Base-by-base conservation (phyloP, 768 basidiomycete species). In the Phaeotremella skinneri region DNA sequence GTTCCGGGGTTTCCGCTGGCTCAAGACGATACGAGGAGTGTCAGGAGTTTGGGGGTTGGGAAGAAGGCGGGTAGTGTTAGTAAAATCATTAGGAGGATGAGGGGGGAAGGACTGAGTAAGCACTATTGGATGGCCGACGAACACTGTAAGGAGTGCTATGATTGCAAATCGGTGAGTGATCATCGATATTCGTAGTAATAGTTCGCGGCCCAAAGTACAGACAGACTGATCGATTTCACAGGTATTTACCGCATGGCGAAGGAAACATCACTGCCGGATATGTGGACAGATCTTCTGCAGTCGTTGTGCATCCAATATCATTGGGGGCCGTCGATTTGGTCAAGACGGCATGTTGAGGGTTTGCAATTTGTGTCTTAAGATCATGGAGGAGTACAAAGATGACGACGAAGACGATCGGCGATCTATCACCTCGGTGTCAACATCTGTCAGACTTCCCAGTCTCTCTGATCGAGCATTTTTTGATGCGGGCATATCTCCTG, bases 91-190 rank as follows among this genome's bases (percentile, higher is more conserved):
- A 81, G 92, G 68, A 81, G 90, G 61, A 85, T 96, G 68, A 82
- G 92, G 56, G 93, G 93, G 42, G 91, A 94, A 83, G 91, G 92
- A 82, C 66, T 61, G 75, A 70, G 90, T 23, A 85, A 87, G 63
- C 90, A 96, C 70, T 97, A 97, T 73, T 99, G 96, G 96, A 97
- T 98, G 92, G 90, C 91, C 61, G 93, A 97, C 71, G 91, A 91
- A 70, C 88, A 89, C 55, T 90, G 90, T 69, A 96, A 88, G 73
- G 91, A 96, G 69, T 94, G 92, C 71, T 94, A 91, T 73, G 92
- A 93, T 76, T 96, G 92, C 80, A 90, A 91, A 76, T 90, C 89
- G 64, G 82, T 89, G 49, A 62, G 70, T 58, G 16, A 13, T 53
- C n/a, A n/a, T 34, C 26, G n/a, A 9, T 20, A 3, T n/a, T 14